phyloP scores from a whole-genome alignment of 192 early-diverging fungal species.

The Linnemannia exigua region DNA sequence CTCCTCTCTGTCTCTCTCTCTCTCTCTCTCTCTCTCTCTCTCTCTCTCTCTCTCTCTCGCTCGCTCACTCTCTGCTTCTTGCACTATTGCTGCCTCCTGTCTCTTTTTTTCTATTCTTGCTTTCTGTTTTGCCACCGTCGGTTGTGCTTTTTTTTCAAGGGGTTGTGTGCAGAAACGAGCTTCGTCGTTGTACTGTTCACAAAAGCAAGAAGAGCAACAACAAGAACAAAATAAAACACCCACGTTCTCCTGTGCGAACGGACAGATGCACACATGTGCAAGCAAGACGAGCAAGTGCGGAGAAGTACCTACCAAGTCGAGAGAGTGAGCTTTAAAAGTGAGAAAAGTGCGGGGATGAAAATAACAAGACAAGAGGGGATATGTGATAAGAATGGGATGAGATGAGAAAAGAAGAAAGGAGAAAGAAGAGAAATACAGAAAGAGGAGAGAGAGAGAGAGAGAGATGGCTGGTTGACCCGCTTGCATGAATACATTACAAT shows the following conservation, averaged over 20 bases:
- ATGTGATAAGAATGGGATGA: too few relatives aligned
- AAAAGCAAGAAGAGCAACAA: background rate
- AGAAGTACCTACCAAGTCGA: slow-evolving; percentile 2
- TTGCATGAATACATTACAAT: background rate
- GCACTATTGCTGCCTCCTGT: too few relatives aligned
- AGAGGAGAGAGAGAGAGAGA: background rate
- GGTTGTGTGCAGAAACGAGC: background rate
- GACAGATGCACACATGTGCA: background rate
- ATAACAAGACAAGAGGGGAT: background rate
- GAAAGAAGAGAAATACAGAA: background rate
- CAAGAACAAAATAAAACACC: background rate
- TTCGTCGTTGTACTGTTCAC: too few relatives aligned
- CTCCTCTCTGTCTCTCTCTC: too few relatives aligned
- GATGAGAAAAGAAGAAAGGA: background rate
- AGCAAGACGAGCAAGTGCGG: background rate
- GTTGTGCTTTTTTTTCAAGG: background rate
- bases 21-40: too few relatives aligned
- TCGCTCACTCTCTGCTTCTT: too few relatives aligned
- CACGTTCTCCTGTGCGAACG: background rate
- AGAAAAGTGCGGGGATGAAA: background rate
- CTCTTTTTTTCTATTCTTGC: too few relatives aligned
- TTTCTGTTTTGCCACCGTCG: background rate
- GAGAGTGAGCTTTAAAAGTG: background rate
- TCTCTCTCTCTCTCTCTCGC: too few relatives aligned
- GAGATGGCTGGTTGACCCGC: too few relatives aligned